These are phyloP conservation scores for Alternaria sp. DNA, from an alignment of 2,329 filamentous ascomycete species.

Conservation along the genomic window DNA sequence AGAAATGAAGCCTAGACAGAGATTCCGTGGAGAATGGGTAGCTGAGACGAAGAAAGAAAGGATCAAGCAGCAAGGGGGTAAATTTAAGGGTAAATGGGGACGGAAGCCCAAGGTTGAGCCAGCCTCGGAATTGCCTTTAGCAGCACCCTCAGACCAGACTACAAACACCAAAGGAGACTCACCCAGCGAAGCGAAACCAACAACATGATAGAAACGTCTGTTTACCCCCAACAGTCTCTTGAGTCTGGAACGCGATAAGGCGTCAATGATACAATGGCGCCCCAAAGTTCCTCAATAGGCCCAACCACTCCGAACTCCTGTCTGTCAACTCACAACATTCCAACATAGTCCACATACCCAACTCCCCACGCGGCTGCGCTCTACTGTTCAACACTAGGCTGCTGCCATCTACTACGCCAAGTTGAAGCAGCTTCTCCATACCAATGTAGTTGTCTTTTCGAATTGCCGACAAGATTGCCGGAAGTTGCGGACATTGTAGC, in stretches of 20 bases:
- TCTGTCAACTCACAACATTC: conserved; percentile 30
- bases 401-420: conserved; percentile 22
- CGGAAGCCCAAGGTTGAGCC: conserved; percentile 15
- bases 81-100: conserved; percentile 37
- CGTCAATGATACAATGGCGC: conserved; percentile 21
- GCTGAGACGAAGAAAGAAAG: conserved; percentile 39
- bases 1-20: conserved; percentile 25
- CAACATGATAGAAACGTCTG: background rate
- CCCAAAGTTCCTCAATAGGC: conserved; percentile 27
- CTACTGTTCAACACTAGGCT: conserved; percentile 28
- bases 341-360: conserved; percentile 25
- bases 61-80: conserved; percentile 41
- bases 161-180: background rate
- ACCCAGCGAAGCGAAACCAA: background rate
- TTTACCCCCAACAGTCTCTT: background rate
- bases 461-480: conserved; percentile 27
- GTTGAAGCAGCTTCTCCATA: conserved; percentile 23
- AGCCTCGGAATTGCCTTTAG: background rate
- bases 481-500: conserved; percentile 23
- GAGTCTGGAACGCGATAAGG: background rate
- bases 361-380: conserved; percentile 25
- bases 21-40: conserved; percentile 41
- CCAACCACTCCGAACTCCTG: conserved; percentile 29
- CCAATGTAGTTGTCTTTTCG: conserved; percentile 27
- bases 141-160: background rate